phyloP scores from a whole-genome alignment of 2,329 filamentous ascomycete species.

The Graphilbum fragrans region DNA sequence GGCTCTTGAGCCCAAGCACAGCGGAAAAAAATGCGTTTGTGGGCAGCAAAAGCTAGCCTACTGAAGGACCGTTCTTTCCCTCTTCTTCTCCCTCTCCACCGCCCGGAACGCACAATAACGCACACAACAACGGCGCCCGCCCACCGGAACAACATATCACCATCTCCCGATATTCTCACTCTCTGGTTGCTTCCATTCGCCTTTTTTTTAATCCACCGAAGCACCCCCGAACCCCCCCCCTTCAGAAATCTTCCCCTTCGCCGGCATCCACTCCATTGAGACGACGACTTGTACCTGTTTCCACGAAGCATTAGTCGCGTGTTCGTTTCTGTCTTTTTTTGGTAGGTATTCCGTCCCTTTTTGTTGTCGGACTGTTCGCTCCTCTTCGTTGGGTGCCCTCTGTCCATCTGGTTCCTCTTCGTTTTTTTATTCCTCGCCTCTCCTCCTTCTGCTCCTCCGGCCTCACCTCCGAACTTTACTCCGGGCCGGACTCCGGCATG shows the following conservation, averaged over 20 bases:
- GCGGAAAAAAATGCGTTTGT: too few relatives aligned
- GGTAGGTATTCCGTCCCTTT: neutral
- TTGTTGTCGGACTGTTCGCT: neutral
- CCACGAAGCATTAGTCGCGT: too few relatives aligned
- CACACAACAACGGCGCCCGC: neutral
- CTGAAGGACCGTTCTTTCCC: too few relatives aligned
- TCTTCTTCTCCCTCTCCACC: too few relatives aligned
- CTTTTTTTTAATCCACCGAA: neutral
- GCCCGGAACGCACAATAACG: neutral
- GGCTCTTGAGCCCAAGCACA: too few relatives aligned
- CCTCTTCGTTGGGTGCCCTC: neutral
- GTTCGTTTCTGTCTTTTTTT: too few relatives aligned
- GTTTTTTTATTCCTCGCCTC: neutral
- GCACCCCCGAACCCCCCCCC: neutral
- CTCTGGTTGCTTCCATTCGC: neutral
- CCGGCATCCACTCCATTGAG: neutral
- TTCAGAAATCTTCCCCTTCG: neutral
- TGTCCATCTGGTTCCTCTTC: neutral
- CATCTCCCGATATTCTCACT: neutral
- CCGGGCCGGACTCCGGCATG: too few relatives aligned
- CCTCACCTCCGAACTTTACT: too few relatives aligned
- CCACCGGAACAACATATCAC: neutral
- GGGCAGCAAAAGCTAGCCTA: too few relatives aligned
- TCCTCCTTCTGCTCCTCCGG: too few relatives aligned
- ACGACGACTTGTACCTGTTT: neutral